Evolutionary conservation across 2,329 filamentous ascomycete species (phyloP), one percentile per base, ranked within the genome.

Genomic region (Xylaria sp.): DNA sequence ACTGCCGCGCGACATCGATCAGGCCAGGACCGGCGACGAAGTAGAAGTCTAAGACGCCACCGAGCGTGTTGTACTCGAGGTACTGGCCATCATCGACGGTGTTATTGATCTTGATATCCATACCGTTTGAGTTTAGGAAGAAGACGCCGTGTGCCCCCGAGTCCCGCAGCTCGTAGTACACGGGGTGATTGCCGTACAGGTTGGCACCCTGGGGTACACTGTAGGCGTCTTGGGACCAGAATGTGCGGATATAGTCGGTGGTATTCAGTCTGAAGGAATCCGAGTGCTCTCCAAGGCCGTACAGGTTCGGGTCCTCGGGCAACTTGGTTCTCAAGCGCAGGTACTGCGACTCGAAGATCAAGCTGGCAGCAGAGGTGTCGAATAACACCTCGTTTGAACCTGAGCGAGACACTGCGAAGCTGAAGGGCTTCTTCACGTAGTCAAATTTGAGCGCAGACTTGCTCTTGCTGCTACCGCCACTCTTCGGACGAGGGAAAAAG

Each of bases 331-430:
- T 86, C 66, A 95, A 83, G 23, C 90, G 87, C 28, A 96, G 79
- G 74, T 93, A 96, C 78, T 96, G 92, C 12, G 88, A 88, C 80
- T 96, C 90, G 73, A 94, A 96, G 50, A 96, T 83, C 12, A 96
- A 81, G 9, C 84, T 82, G 4, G 87, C 86, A 0, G 85, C 89
- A 0, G 88, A 88, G 0, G 91, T 92, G 73, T 94, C 90, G 76
- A 93, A 93, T 10, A 93, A 79, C 3, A 87, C 82, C 69, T 90
- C 76, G 2, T 79, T 78, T 3, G 77, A 80, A 30, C 75, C 75
- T 9, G 75, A 72, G 25, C 81, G 79, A 13, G 78, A 78, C 45
- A 83, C 78, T 15, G 77, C 77, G 74, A 83, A 83, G 59, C 80
- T 79, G 71, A 83, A 83, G 32, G 80, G 80, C 48, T 76, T 76